A percentile compares a stretch with the other conserved stretches of the same genome.
Conservation (phyloP, 2,329 filamentous ascomycete species). For the Ceratocystis destructans region DNA sequence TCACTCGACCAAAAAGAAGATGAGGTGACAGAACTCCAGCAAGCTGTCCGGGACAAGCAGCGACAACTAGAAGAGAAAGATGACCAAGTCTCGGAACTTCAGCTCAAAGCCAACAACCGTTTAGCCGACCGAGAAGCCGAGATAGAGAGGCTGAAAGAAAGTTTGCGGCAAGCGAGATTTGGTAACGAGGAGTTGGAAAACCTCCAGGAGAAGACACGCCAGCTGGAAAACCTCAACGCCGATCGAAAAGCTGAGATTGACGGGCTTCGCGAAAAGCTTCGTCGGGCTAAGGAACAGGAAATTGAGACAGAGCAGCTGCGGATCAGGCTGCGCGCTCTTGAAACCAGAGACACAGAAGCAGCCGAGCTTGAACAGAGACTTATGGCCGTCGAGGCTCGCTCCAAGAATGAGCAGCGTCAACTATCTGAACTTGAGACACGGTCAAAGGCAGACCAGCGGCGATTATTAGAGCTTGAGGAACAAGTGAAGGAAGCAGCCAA, state of each 20-base stretch:
- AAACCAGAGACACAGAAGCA: constrained; percentile 14
- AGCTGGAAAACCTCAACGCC: constrained; percentile 9
- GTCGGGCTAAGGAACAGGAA: constrained; percentile 14
- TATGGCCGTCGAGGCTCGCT: constrained; percentile 41
- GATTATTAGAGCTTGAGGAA: constrained; percentile 42
- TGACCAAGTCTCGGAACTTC: constrained; percentile 8
- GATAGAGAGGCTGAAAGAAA: constrained; percentile 16
- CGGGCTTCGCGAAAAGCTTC: constrained; percentile 11
- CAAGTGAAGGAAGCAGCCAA: constrained; percentile 27
- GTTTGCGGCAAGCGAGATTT: constrained; percentile 5
- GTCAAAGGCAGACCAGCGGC: constrained; percentile 41
- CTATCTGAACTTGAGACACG: constrained; percentile 45
- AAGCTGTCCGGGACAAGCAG: not conserved
- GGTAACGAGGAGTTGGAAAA: constrained; percentile 2
- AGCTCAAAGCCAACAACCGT: constrained; percentile 12
- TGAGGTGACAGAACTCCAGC: constrained; percentile 30
- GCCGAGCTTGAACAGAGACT: constrained; percentile 32
- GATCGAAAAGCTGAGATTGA: constrained; percentile 15
- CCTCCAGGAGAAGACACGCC: constrained; percentile 15
- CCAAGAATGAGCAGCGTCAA: constrained; percentile 41
- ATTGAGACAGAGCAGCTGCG: constrained; percentile 16
- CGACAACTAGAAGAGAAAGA: not conserved
- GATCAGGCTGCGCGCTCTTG: constrained; percentile 7
- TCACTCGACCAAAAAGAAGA: constrained; percentile 12
- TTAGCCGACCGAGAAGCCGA: constrained; percentile 15